phyloP scores from a whole-genome alignment of 345 rosid genomes.

The Salix arbutifolia region DNA sequence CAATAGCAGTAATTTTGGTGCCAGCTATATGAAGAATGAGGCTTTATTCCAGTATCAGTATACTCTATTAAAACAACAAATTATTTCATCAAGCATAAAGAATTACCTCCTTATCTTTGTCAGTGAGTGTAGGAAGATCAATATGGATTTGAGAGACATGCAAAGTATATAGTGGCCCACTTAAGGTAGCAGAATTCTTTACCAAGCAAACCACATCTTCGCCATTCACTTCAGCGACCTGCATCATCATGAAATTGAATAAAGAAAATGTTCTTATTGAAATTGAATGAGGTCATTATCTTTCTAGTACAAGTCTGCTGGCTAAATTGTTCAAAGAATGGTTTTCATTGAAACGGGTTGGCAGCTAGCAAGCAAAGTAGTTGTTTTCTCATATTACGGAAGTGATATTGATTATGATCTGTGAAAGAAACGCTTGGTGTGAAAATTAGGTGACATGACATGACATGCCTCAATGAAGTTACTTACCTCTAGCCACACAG shows the following conservation, averaged over 20 bases:
- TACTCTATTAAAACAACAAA: not conserved
- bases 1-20: not conserved
- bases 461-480: not conserved
- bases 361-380: slow-evolving; percentile 5
- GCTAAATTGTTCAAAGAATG: not conserved
- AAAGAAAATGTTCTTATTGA: not conserved
- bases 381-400: not conserved
- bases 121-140: slow-evolving; percentile 56
- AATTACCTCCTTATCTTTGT: slow-evolving; percentile 57
- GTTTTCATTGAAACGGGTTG: not conserved
- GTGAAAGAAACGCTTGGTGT: not conserved
- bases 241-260: slow-evolving; percentile 12
- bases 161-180: slow-evolving; percentile 48
- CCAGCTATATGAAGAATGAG: not conserved
- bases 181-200: slow-evolving; percentile 62
- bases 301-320: not conserved
- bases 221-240: slow-evolving; percentile 53
- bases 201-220: slow-evolving; percentile 66
- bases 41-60: not conserved
- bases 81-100: not conserved
- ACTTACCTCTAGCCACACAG: slow-evolving; percentile 69
- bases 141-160: slow-evolving; percentile 70
- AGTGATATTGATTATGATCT: not conserved
- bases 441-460: not conserved
- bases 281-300: not conserved